A percentile compares a stretch with the other conserved stretches of the same genome.
Evolutionary conservation across 1,139 yeast genomes (phyloP).

Genomic region (Candida sp.): DNA sequence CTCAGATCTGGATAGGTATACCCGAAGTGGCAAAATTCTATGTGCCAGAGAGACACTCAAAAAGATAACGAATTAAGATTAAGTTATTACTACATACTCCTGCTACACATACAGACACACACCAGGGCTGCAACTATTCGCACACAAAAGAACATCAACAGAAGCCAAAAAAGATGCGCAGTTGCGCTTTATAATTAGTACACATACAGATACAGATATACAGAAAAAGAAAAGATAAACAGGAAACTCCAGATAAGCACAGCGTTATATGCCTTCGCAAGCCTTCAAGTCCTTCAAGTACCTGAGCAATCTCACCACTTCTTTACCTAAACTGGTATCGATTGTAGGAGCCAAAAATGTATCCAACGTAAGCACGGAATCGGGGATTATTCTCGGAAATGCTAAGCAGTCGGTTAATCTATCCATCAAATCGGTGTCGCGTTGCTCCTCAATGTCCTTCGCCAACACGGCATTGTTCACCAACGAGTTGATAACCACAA

Average conservation of each 20-base stretch:
- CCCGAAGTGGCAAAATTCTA: neutral
- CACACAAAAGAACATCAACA: neutral
- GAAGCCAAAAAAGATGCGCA: constrained; percentile 1
- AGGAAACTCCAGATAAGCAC: neutral
- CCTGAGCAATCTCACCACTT: constrained; percentile 39
- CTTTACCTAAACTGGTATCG: constrained; percentile 42
- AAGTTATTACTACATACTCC: neutral
- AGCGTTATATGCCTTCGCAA: constrained; percentile 7
- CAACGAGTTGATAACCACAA: constrained; percentile 43
- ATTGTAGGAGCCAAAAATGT: constrained; percentile 40
- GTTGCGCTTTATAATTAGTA: constrained; percentile 1
- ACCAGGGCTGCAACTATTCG: neutral
- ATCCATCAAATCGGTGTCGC: constrained; percentile 17
- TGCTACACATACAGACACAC: neutral
- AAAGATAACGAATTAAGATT: neutral
- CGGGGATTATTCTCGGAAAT: constrained; percentile 36
- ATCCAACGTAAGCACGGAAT: constrained; percentile 40
- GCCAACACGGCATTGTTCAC: constrained; percentile 32
- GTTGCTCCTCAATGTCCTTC: constrained; percentile 20
- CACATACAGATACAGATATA: neutral
- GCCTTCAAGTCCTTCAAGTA: constrained; percentile 23
- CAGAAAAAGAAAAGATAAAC: neutral
- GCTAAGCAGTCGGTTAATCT: constrained; percentile 18
- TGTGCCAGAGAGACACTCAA: neutral
- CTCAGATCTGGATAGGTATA: neutral